Evolutionary conservation across 2,329 filamentous ascomycete genomes (phyloP).

Genomic region (Hypomyces perniciosus): DNA sequence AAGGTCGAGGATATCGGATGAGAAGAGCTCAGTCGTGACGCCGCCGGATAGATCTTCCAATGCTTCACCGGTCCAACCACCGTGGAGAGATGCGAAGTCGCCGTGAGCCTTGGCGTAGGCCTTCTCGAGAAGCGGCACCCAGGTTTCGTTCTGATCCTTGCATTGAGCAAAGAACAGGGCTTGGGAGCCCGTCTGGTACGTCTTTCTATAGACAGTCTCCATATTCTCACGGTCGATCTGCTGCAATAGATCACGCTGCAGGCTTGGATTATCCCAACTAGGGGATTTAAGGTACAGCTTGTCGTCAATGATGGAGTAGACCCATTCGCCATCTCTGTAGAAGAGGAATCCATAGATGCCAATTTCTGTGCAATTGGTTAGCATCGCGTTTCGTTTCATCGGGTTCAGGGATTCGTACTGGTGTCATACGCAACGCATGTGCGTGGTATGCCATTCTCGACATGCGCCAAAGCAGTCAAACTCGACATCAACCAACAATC

Average conservation of each 20-base stretch:
- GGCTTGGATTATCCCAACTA: constrained; percentile 72
- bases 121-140: constrained; percentile 75
- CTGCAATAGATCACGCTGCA: constrained; percentile 67
- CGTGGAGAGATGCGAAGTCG: constrained; percentile 64
- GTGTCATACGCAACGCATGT: constrained; percentile 72
- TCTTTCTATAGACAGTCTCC: constrained; percentile 63
- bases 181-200: constrained; percentile 68
- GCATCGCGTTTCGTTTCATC: background rate
- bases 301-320: constrained; percentile 85
- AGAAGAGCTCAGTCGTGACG: constrained; percentile 62
- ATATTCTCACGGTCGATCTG: constrained; percentile 69
- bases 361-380: constrained; percentile 37
- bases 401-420: constrained; percentile 29
- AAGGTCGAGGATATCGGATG: constrained; percentile 67
- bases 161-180: constrained; percentile 75
- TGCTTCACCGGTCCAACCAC: constrained; percentile 62
- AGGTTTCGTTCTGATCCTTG: constrained; percentile 71
- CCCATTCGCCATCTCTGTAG: constrained; percentile 83
- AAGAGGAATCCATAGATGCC: constrained; percentile 91
- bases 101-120: constrained; percentile 81
- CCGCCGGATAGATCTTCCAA: constrained; percentile 59
- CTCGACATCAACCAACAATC: constrained; percentile 81
- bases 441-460: constrained; percentile 61
- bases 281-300: constrained; percentile 80
- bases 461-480: constrained; percentile 69